These are phyloP conservation scores for Lunularia cruciata DNA, from an alignment of 225 moss, liverwort and hornwort genomes.

Conservation along the genomic window DNA sequence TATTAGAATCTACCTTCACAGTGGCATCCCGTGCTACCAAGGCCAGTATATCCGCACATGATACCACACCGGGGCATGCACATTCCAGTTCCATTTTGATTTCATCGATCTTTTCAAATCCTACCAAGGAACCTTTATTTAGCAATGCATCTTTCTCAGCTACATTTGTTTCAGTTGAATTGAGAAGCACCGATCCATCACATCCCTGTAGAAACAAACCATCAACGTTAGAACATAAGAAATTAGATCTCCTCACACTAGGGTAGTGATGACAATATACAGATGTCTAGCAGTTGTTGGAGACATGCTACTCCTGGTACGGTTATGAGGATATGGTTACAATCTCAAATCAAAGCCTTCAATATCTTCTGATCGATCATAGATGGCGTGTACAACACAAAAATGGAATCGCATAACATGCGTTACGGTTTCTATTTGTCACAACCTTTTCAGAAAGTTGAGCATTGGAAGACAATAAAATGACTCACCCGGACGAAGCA, in stretches of 20 bases:
- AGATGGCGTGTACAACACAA: not conserved
- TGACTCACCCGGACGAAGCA: conserved; percentile 33
- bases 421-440: not conserved
- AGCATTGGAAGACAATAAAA: too few relatives aligned
- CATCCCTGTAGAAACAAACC: conserved; percentile 24
- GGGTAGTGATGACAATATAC: too few relatives aligned
- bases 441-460: not conserved
- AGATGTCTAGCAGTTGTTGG: too few relatives aligned
- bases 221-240: not conserved
- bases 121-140: conserved; percentile 2
- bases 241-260: too few relatives aligned
- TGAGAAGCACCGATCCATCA: conserved; percentile 48
- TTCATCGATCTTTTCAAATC: conserved; percentile 23
- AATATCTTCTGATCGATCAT: not conserved
- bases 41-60: conserved; percentile 46
- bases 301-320: not conserved
- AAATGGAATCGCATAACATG: not conserved
- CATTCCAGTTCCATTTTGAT: conserved; percentile 45
- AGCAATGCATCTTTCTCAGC: conserved; percentile 24
- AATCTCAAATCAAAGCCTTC: not conserved
- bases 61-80: conserved; percentile 44
- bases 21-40: conserved; percentile 16
- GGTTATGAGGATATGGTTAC: not conserved
- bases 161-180: conserved; percentile 1
- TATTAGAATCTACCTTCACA: not conserved